Conservation (phyloP, 2,329 filamentous ascomycete genomes). For the Emmonsiellopsis sp. region DNA sequence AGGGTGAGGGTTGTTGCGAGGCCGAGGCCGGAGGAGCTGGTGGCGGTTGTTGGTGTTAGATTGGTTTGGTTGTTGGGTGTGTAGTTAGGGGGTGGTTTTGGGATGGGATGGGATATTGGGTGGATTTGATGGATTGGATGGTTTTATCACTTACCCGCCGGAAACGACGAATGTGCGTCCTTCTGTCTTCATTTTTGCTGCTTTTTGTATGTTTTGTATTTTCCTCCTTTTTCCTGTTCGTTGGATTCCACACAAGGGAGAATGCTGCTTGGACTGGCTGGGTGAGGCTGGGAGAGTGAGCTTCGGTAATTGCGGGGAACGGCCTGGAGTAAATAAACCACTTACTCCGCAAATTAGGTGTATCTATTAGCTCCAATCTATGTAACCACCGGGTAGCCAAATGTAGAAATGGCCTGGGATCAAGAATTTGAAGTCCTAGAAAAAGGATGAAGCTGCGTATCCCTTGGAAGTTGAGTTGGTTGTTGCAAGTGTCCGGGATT, state of each 20-base stretch:
- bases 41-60: background rate
- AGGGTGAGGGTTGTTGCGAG: slow-evolving; percentile 14
- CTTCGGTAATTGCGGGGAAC: too few relatives aligned
- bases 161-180: slow-evolving; percentile 12
- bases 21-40: slow-evolving; percentile 14
- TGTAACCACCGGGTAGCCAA: too few relatives aligned
- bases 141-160: slow-evolving; percentile 5
- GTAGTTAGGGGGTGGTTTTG: background rate
- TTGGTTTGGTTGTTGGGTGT: background rate
- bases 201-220: background rate
- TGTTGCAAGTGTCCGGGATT: too few relatives aligned
- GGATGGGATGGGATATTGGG: background rate
- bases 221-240: background rate
- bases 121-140: background rate
- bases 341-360: too few relatives aligned
- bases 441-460: too few relatives aligned
- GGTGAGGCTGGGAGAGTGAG: background rate
- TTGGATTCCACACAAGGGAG: background rate
- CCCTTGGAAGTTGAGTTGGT: too few relatives aligned
- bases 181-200: slow-evolving; percentile 13
- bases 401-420: too few relatives aligned
- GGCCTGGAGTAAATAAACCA: background rate
- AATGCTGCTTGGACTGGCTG: background rate
- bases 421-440: too few relatives aligned
- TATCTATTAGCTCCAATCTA: too few relatives aligned